Evolutionary conservation across 441 rosid genomes (phyloP).

Genomic region (Pelargonium citronellum): DNA sequence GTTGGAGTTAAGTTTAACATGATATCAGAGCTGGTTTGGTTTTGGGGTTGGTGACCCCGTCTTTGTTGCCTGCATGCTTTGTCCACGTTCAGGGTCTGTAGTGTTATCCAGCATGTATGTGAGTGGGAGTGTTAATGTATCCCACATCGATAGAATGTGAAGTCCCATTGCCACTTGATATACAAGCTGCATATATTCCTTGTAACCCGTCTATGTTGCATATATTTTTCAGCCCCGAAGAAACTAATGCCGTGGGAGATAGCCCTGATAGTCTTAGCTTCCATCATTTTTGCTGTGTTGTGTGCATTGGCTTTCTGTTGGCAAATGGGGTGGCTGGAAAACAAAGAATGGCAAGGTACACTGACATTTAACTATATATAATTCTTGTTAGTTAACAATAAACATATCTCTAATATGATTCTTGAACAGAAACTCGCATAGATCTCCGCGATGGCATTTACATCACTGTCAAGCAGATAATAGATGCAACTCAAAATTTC

Average conservation of each 20-base stretch:
- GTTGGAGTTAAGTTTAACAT: no score
- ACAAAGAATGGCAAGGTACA: neutral
- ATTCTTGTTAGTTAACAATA: neutral
- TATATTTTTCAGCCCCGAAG: neutral
- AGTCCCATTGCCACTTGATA: no score
- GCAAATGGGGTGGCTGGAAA: slow-evolving; percentile 7
- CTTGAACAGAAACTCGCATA: neutral
- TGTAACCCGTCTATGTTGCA: no score
- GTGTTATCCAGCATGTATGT: no score
- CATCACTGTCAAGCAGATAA: neutral
- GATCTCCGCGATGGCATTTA: neutral
- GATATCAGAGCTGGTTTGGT: no score
- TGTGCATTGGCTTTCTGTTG: neutral
- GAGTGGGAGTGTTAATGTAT: no score
- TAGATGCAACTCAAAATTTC: neutral
- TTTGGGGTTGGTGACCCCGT: no score
- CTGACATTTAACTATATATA: neutral
- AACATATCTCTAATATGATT: neutral
- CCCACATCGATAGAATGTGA: no score
- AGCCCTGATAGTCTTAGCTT: slow-evolving; percentile 1
- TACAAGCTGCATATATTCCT: no score
- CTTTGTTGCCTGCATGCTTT: no score
- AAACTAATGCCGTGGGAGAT: neutral
- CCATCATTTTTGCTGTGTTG: neutral
- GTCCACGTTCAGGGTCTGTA: no score